A percentile compares a stretch with the other conserved stretches of the same genome.
Conservation (phyloP, 768 basidiomycete species). For the Pleurotus citrinopileatus region DNA sequence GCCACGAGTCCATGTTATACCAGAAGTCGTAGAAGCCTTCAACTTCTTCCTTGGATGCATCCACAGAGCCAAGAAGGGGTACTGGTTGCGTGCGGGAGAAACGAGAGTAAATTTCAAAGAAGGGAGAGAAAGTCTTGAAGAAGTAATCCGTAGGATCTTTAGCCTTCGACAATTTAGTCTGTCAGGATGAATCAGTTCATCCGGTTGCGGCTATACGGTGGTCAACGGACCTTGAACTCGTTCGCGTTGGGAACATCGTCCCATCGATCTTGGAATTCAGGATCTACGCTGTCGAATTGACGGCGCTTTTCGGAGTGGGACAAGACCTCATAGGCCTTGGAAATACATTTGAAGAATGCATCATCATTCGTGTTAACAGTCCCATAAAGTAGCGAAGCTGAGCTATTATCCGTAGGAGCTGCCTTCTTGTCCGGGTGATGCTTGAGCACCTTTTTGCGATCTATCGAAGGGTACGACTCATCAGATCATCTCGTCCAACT, state of each 20-base stretch:
- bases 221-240: conserved; percentile 48
- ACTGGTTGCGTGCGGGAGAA: conserved; percentile 88
- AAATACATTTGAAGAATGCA: conserved; percentile 99
- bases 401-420: conserved; percentile 24
- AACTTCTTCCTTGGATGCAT: conserved; percentile 77
- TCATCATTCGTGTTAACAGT: conserved; percentile 83
- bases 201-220: not conserved
- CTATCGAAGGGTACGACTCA: conserved; percentile 34
- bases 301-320: conserved; percentile 82
- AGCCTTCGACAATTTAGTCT: conserved; percentile 44
- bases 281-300: conserved; percentile 97
- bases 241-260: conserved; percentile 70
- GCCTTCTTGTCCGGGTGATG: conserved; percentile 98
- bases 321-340: conserved; percentile 96
- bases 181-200: conserved; percentile 17
- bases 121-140: conserved; percentile 71
- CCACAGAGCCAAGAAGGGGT: conserved; percentile 68
- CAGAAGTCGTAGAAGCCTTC: conserved; percentile 98
- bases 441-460: conserved; percentile 98
- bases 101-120: conserved; percentile 88
- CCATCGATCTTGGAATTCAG: conserved; percentile 66
- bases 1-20: conserved; percentile 99
- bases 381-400: conserved; percentile 16
- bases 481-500: not conserved
- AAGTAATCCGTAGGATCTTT: conserved; percentile 37